phyloP scores from a whole-genome alignment of 495 filamentous ascomycete species.

The Penicillium turbatum region DNA sequence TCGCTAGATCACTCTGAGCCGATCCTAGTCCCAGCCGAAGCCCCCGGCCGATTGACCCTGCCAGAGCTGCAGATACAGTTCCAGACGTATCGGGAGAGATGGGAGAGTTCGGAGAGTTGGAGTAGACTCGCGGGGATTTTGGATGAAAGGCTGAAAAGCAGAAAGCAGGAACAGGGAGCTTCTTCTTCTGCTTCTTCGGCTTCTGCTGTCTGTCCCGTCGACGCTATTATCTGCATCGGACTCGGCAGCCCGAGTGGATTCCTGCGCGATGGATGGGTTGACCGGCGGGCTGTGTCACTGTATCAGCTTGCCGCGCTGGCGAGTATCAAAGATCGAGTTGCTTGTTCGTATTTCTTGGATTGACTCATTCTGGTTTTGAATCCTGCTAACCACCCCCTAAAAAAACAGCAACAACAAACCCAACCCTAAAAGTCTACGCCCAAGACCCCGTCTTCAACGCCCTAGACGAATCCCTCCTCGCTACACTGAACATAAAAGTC shows the following conservation, averaged over 20 bases:
- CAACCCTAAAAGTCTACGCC: slow-evolving; percentile 40
- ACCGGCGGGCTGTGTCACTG: slow-evolving; percentile 40
- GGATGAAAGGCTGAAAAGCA: not conserved
- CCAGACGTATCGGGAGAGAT: slow-evolving; percentile 21
- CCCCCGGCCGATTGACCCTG: slow-evolving; percentile 34
- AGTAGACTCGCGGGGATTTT: slow-evolving; percentile 8
- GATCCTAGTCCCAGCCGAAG: slow-evolving; percentile 27
- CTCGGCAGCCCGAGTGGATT: slow-evolving; percentile 51
- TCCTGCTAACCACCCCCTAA: not conserved
- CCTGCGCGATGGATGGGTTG: slow-evolving; percentile 44
- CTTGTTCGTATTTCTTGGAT: slow-evolving; percentile 9
- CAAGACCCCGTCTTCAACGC: slow-evolving; percentile 71
- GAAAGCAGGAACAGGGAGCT: not conserved
- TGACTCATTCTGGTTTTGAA: not conserved
- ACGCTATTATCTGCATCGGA: slow-evolving; percentile 48
- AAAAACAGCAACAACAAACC: not conserved
- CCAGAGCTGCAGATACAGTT: slow-evolving; percentile 38
- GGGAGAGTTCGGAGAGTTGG: slow-evolving; percentile 32
- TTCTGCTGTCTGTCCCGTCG: not conserved
- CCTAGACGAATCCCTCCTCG: slow-evolving; percentile 56
- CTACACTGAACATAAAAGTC: slow-evolving; percentile 47
- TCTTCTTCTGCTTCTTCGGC: not conserved
- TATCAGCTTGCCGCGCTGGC: slow-evolving; percentile 62
- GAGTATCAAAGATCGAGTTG: slow-evolving; percentile 40
- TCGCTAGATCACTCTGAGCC: not conserved